Percentiles rank a stretch among this genome's conserved stretches.
These are phyloP conservation scores for Fistulinella staudtii DNA, from an alignment of 1,284 basidiomycete genomes.

Conservation along the genomic window DNA sequence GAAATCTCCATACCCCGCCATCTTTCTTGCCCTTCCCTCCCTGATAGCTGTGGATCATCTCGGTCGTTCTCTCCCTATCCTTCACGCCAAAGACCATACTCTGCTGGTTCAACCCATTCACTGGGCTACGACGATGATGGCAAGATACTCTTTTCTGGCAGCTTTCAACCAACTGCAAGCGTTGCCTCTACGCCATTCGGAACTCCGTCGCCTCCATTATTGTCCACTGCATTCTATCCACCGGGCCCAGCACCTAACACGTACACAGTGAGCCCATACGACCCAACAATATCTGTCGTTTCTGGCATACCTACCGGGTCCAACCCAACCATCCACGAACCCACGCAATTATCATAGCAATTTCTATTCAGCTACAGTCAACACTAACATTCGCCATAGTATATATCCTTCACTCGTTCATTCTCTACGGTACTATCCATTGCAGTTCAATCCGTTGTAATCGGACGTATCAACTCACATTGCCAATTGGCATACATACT, in stretches of 20 bases:
- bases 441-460: conserved; percentile 15
- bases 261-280: conserved; percentile 9
- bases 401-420: conserved; percentile 19
- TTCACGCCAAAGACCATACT: conserved; percentile 20
- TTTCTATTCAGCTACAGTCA: neutral
- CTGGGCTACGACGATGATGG: conserved; percentile 10
- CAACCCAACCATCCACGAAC: conserved; percentile 7
- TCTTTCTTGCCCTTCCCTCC: conserved; percentile 10
- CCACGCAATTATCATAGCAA: conserved; percentile 7
- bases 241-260: conserved; percentile 15
- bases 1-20: conserved; percentile 9
- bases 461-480: conserved; percentile 8
- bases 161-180: conserved; percentile 6
- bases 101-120: conserved; percentile 20
- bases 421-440: conserved; percentile 7
- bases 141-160: conserved; percentile 7
- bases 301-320: conserved; percentile 16
- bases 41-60: conserved; percentile 7
- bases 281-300: conserved; percentile 8
- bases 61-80: conserved; percentile 9
- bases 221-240: conserved; percentile 37
- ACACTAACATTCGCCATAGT: conserved; percentile 13
- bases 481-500: conserved; percentile 16
- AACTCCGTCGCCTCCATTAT: conserved; percentile 32
- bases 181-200: conserved; percentile 10